phyloP scores from a whole-genome alignment of 331 rosid species.

The Pyrus hybrid region DNA sequence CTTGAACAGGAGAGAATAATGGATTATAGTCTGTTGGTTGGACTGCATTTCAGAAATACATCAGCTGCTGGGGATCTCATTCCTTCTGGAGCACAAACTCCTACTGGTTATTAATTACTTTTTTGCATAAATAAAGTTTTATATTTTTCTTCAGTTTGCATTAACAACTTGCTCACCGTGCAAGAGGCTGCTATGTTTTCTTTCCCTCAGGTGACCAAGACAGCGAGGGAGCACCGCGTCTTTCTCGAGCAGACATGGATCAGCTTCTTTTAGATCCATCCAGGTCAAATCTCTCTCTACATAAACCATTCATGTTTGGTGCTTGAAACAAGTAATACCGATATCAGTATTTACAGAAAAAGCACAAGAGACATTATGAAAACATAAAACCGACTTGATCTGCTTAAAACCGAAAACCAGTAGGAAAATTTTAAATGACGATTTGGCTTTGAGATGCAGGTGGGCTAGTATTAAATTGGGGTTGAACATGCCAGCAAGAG shows the following conservation, averaged over 20 bases:
- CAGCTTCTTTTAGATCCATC: conserved; percentile 57
- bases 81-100: conserved; percentile 35
- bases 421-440: background rate
- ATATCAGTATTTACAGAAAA: background rate
- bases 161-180: background rate
- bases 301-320: background rate
- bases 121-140: background rate
- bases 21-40: conserved; percentile 79
- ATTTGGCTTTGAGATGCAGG: conserved; percentile 26
- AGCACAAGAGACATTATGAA: background rate
- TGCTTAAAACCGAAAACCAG: background rate
- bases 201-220: conserved; percentile 36
- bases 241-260: conserved; percentile 44
- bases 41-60: conserved; percentile 64
- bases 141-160: background rate
- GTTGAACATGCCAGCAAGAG: conserved; percentile 57
- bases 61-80: conserved; percentile 57
- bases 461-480: conserved; percentile 61
- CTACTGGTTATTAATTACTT: conserved; percentile 23
- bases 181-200: background rate
- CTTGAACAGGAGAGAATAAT: conserved; percentile 79
- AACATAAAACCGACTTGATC: background rate
- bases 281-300: conserved; percentile 31
- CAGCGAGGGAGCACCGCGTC: conserved; percentile 39
- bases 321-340: background rate